Percentiles rank a stretch among this genome's conserved stretches.
phyloP scores from a whole-genome alignment of 306 rosid genomes.

The apple (Malus domestica) region DNA sequence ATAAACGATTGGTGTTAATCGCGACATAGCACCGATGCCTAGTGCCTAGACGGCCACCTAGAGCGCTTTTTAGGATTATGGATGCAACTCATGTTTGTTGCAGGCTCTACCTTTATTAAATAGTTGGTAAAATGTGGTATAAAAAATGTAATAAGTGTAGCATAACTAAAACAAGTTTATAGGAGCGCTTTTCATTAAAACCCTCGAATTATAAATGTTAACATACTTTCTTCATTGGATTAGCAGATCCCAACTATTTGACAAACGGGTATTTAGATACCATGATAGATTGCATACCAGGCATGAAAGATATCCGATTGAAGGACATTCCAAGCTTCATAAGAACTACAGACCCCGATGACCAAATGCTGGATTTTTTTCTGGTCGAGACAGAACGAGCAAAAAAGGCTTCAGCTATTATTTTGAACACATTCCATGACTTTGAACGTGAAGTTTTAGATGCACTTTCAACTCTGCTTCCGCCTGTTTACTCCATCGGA shows the following conservation, averaged over 20 bases:
- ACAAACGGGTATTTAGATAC: neutral
- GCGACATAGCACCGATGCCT: too few relatives aligned
- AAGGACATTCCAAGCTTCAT: neutral
- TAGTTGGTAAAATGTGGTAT: too few relatives aligned
- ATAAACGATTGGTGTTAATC: too few relatives aligned
- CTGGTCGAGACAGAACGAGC: slow-evolving; percentile 15
- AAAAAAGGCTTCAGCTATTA: slow-evolving; percentile 32
- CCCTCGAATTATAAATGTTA: neutral
- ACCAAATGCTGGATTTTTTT: neutral
- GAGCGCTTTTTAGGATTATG: too few relatives aligned
- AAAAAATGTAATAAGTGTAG: too few relatives aligned
- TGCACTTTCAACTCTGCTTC: slow-evolving; percentile 25
- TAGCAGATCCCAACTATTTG: neutral
- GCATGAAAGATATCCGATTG: slow-evolving; percentile 1
- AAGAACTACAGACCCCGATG: neutral
- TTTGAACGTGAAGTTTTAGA: slow-evolving; percentile 34
- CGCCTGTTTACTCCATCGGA: slow-evolving; percentile 46
- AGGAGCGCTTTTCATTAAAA: too few relatives aligned
- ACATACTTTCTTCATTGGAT: neutral
- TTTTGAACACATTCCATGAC: slow-evolving; percentile 44
- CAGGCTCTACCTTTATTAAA: too few relatives aligned
- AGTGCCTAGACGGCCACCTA: too few relatives aligned
- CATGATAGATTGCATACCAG: neutral
- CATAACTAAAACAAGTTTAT: too few relatives aligned
- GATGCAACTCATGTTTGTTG: too few relatives aligned